A percentile compares a stretch with the other conserved stretches of the same genome.
These are phyloP conservation scores for Trametes maxima DNA, from an alignment of 768 basidiomycete species.

Conservation along the genomic window DNA sequence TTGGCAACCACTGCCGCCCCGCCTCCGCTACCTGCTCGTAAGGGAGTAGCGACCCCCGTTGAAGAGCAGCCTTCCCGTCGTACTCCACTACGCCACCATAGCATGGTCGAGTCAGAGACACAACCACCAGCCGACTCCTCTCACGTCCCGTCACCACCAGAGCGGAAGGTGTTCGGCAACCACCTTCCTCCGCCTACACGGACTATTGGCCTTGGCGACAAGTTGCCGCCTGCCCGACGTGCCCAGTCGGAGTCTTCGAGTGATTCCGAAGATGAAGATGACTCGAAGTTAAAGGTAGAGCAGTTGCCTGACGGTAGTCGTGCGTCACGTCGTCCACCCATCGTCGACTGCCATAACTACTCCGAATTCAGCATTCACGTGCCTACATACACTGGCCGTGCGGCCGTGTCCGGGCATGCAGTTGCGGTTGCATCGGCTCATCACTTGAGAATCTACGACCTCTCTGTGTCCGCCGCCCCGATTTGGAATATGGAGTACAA, in stretches of 20 bases:
- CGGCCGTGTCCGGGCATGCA: conserved; percentile 57
- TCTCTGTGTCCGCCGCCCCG: conserved; percentile 49
- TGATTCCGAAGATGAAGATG: conserved; percentile 62
- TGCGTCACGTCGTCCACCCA: conserved; percentile 59
- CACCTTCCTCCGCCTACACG: conserved; percentile 75
- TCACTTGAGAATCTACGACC: conserved; percentile 65
- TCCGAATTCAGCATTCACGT: conserved; percentile 55
- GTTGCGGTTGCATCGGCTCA: conserved; percentile 61
- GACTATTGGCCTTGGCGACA: conserved; percentile 68
- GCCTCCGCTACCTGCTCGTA: conserved; percentile 40
- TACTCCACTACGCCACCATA: conserved; percentile 16
- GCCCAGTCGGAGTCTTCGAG: conserved; percentile 42
- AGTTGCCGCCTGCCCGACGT: conserved; percentile 59
- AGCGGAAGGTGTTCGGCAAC: conserved; percentile 32
- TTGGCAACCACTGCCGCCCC: conserved; percentile 32
- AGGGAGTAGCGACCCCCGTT: conserved; percentile 14
- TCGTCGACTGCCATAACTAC: conserved; percentile 35
- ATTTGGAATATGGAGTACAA: conserved; percentile 59
- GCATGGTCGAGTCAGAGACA: conserved; percentile 15
- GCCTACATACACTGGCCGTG: conserved; percentile 54
- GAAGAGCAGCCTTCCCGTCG: conserved; percentile 21
- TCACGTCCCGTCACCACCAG: conserved; percentile 11
- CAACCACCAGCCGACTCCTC: background rate
- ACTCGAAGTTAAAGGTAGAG: conserved; percentile 47
- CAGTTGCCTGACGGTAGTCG: conserved; percentile 68